Percentiles rank a stretch among this genome's conserved stretches.
These are phyloP conservation scores for Entonaema liquescens DNA, from an alignment of 495 filamentous ascomycete species.

Conservation along the genomic window DNA sequence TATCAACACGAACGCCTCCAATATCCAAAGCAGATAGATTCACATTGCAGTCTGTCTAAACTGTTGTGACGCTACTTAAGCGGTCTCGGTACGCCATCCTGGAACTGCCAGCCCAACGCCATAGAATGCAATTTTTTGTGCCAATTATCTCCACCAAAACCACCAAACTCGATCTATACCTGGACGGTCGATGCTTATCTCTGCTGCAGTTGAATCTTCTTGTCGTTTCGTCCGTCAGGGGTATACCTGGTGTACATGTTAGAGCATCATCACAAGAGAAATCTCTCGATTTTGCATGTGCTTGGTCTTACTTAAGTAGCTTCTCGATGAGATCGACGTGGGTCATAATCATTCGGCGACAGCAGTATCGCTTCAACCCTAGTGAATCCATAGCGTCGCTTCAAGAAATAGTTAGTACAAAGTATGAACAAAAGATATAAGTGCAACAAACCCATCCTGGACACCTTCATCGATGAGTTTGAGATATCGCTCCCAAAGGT, in stretches of 20 bases:
- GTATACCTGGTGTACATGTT: slow-evolving; percentile 53
- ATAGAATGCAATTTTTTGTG: slow-evolving; percentile 37
- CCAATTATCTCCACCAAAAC: slow-evolving; percentile 13
- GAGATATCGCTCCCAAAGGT: slow-evolving; percentile 96
- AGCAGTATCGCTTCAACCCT: slow-evolving; percentile 95
- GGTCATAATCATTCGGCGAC: slow-evolving; percentile 99
- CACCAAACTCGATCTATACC: slow-evolving; percentile 10
- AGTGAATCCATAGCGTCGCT: slow-evolving; percentile 95
- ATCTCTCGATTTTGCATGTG: background rate
- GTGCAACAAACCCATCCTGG: slow-evolving; percentile 72
- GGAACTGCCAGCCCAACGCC: slow-evolving; percentile 43
- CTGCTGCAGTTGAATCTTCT: slow-evolving; percentile 54
- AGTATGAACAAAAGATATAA: background rate
- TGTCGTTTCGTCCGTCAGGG: slow-evolving; percentile 61
- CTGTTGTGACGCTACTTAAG: slow-evolving; percentile 4
- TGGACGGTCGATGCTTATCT: background rate
- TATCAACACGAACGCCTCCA: background rate
- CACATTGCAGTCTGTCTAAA: slow-evolving; percentile 21
- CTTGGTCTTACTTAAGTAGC: slow-evolving; percentile 78
- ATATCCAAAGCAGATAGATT: slow-evolving; percentile 11
- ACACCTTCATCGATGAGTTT: slow-evolving; percentile 80
- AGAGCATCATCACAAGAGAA: slow-evolving; percentile 13
- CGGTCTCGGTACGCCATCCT: slow-evolving; percentile 32
- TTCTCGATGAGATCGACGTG: slow-evolving; percentile 99
- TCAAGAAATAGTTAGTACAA: slow-evolving; percentile 23